Evolutionary conservation across 768 basidiomycete species (phyloP), one percentile per base, ranked within the genome.

Genomic region (Galerina sulciceps): DNA sequence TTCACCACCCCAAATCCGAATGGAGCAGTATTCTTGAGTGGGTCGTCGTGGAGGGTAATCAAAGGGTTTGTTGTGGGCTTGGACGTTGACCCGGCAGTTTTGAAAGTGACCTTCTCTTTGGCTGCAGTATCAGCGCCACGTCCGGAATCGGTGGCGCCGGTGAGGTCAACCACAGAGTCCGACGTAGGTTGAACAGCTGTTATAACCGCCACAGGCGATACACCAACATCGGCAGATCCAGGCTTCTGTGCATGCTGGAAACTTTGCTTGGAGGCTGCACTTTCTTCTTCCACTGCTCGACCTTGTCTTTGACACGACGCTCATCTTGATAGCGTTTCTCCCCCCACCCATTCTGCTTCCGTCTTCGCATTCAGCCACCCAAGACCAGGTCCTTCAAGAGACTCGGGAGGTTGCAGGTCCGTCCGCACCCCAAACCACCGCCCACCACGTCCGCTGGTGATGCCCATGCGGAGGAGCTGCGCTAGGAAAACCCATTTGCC

Each of bases 341-440:
- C 69, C 69, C 67, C 67, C 0, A 10, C 43, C 69, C 69, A 70
- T 36, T 70, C 64, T 5, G 60, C 55, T 23, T 70, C 67, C 1
- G 67, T 64, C n/a, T 57, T 53, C 5, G 69, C 65, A 23, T 64
- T 67, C n/a, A 68, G 57, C 66, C 66, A 69, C 11, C 55, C 59
- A 8, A 57, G 15, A 23, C 41, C 45, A 1, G 44, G 35, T 6
- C 53, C 55, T 2, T 52, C 47, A 23, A 63, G 55, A 6, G 53
- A 38, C 23, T 64, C 49, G 3, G 65, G 56, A 11, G 53, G 17
- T 31, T 53, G 47, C 3, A 58, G 0, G 15, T 70, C 69, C 1
- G 59, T 54, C 48, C 67, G 46, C 17, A 65, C 58, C 8, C 64
- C 64, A 4, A 57, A 45, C 69, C 69, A 70, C 14, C 62, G 62